A percentile compares a stretch with the other conserved stretches of the same genome.
Evolutionary conservation across 345 rosid species (phyloP).

Genomic region (Citrus hindsii): DNA sequence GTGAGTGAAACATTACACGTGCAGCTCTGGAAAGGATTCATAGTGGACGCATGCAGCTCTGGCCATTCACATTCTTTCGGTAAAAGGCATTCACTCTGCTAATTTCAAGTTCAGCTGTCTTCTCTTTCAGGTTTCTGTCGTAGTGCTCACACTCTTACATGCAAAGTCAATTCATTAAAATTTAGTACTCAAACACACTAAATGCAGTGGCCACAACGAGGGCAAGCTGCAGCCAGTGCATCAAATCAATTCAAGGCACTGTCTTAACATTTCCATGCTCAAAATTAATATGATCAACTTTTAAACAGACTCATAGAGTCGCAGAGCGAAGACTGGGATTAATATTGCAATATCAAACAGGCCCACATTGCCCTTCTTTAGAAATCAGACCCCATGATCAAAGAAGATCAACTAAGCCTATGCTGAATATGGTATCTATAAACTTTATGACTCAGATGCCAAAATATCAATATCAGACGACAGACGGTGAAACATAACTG

Average conservation of each 20-base stretch:
- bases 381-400: not conserved
- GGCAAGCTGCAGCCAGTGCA: not conserved
- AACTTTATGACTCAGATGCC: not conserved
- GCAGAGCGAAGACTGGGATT: not conserved
- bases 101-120: not conserved
- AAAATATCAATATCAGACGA: not conserved
- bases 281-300: not conserved
- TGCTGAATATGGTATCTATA: not conserved
- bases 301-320: not conserved
- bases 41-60: too few species aligned
- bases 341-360: not conserved
- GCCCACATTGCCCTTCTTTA: not conserved
- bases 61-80: not conserved
- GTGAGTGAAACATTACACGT: too few species aligned
- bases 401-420: not conserved
- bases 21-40: too few species aligned
- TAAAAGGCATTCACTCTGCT: not conserved
- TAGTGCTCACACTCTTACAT: not conserved
- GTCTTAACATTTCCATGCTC: not conserved
- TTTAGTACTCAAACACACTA: not conserved
- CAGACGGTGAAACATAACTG: not conserved
- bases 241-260: not conserved
- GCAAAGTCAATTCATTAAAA: not conserved
- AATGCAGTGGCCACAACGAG: not conserved
- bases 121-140: not conserved